phyloP scores from a whole-genome alignment of 192 early-diverging fungal species.

The Phlyctochytrium planicorne region DNA sequence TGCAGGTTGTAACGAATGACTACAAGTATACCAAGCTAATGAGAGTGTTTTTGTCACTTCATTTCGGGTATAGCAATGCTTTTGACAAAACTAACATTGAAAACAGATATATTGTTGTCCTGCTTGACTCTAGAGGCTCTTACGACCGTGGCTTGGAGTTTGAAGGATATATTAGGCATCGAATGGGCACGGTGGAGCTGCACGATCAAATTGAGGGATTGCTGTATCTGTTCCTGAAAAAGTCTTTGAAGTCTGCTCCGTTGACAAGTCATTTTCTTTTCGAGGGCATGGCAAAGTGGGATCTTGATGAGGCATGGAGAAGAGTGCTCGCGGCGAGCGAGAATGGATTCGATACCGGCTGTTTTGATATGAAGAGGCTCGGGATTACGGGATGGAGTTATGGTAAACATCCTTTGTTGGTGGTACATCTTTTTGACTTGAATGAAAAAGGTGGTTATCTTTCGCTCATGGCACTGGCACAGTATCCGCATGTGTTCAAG shows the following conservation, averaged over 20 bases:
- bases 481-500: constrained; percentile 60
- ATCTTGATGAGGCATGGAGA: constrained; percentile 2
- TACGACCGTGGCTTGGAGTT: constrained; percentile 61
- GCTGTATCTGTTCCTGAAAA: constrained; percentile 10
- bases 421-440: not conserved
- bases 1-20: constrained; percentile 72
- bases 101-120: constrained; percentile 53
- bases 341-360: not conserved
- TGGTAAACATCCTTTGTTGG: constrained; percentile 23
- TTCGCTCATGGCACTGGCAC: constrained; percentile 60
- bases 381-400: constrained; percentile 76
- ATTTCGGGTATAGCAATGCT: constrained; percentile 16
- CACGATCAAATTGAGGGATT: constrained; percentile 63
- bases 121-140: constrained; percentile 69
- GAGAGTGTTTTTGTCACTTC: constrained; percentile 55
- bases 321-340: constrained; percentile 38
- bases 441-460: constrained; percentile 57
- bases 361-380: constrained; percentile 58
- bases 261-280: too few relatives aligned
- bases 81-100: not conserved
- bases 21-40: constrained; percentile 63
- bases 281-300: not conserved
- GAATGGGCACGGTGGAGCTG: constrained; percentile 62
- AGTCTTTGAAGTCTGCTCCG: not conserved
- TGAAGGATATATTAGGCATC: constrained; percentile 52